Evolutionary conservation across 2,329 filamentous ascomycete species (phyloP), one percentile per base, ranked within the genome.

Genomic region (Diaporthe capsici): DNA sequence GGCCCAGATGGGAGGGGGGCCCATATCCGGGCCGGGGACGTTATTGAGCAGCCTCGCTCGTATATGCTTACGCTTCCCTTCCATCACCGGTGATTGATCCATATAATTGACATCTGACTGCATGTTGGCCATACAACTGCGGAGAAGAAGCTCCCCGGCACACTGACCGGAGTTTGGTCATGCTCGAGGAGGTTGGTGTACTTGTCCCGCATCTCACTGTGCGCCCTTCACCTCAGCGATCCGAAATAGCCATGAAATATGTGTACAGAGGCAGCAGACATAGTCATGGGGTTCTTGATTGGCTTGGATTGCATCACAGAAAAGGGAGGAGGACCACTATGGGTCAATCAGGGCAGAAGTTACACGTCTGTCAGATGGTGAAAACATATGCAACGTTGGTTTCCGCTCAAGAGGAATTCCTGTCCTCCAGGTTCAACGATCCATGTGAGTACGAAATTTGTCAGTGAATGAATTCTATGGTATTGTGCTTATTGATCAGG

Each of bases 71-170:
- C 65, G 47, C 65, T 61, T 22, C 42, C 28, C 49, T 9, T 15
- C 34, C 20, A 42, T 13, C 65, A 70, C 65, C 49, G 65, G 65
- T 70, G 34, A 28, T 17, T 42, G 49, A 42, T 70, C 31, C 65
- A 70, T 55, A 55, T 31, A 55, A 42, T 42, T 39, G 65, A 47
- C 7, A 70, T 28, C 47, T 42, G 47, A 70, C 65, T 39, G 34
- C 65, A 70, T 42, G 34, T 70, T 9, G 9, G 42, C 34, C 34
- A 15, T 39, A 42, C n/a, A 31, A 70, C 4, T 55, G 34, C 34
- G 49, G 65, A 70, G 47, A 70, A 51, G 12, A 13, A 37, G 34
- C 34, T 22, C 34, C 65, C n/a, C 34, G 22, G 34, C 8, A 22
- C 8, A 8, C 22, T 55, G 34, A 22, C 49, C 42, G 61, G 42